phyloP scores from a whole-genome alignment of 2,329 filamentous ascomycete genomes.

The Neofusicoccum kwambonambiense region DNA sequence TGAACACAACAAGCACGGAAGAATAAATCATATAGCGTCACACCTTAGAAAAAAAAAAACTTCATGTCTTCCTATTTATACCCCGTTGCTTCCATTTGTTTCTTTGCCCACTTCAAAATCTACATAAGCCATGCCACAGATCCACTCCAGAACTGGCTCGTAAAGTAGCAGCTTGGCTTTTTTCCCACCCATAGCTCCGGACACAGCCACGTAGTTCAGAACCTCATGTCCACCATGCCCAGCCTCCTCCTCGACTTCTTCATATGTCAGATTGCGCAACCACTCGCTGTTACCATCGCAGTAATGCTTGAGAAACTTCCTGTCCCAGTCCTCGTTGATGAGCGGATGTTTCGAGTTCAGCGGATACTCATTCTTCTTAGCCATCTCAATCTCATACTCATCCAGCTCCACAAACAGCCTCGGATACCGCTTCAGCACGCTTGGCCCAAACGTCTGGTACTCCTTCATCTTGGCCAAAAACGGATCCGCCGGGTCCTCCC shows the following conservation, averaged over 20 bases:
- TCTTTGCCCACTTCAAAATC: constrained; percentile 10
- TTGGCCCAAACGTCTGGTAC: constrained; percentile 29
- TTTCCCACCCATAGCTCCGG: constrained; percentile 15
- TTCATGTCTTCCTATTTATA: too few species aligned
- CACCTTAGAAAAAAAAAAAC: too few species aligned
- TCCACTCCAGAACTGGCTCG: constrained; percentile 20
- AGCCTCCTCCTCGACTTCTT: constrained; percentile 25
- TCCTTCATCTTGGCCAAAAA: constrained; percentile 32
- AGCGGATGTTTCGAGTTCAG: constrained; percentile 32
- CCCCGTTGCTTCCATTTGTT: too few species aligned
- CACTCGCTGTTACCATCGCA: constrained; percentile 25
- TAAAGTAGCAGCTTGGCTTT: constrained; percentile 17
- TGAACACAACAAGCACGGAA: too few species aligned
- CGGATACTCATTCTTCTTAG: constrained; percentile 31
- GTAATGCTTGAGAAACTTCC: constrained; percentile 24
- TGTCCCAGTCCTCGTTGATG: constrained; percentile 30
- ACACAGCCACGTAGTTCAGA: constrained; percentile 25
- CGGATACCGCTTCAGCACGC: constrained; percentile 25
- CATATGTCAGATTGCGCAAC: constrained; percentile 23
- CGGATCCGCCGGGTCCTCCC: constrained; percentile 26
- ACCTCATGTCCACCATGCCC: constrained; percentile 25
- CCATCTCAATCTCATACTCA: constrained; percentile 34
- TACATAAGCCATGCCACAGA: constrained; percentile 19
- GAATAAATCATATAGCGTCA: too few species aligned
- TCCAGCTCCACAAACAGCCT: constrained; percentile 30